Conservation (phyloP, 805 yeast genomes). For the Ogataea pignaliae region DNA sequence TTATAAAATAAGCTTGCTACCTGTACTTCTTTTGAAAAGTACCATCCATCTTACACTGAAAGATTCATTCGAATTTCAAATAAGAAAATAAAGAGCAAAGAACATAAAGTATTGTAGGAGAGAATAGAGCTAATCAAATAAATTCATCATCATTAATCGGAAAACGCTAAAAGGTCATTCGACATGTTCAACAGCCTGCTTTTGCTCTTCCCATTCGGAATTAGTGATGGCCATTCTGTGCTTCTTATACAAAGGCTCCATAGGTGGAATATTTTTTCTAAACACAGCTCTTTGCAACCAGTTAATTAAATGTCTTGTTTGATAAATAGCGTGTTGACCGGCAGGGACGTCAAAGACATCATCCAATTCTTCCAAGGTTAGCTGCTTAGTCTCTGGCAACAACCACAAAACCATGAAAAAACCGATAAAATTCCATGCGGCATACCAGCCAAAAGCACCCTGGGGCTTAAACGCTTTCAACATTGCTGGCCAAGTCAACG, state of each 20-base stretch:
- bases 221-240: constrained; percentile 59
- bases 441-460: constrained; percentile 88
- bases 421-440: constrained; percentile 75
- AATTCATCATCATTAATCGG: not conserved
- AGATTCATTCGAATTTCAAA: no score
- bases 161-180: constrained; percentile 28
- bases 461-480: constrained; percentile 62
- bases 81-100: no score
- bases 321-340: constrained; percentile 48
- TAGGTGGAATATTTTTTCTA: constrained; percentile 41
- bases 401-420: constrained; percentile 68
- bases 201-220: constrained; percentile 59
- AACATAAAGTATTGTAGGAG: no score
- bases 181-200: constrained; percentile 44
- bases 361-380: constrained; percentile 74
- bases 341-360: constrained; percentile 64
- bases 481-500: constrained; percentile 78
- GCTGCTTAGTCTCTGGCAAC: constrained; percentile 67
- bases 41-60: no score
- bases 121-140: no score
- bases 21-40: no score
- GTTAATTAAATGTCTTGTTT: constrained; percentile 36
- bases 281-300: constrained; percentile 45
- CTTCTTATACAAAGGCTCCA: constrained; percentile 53
- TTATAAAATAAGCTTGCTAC: no score